phyloP scores from a whole-genome alignment of 2,329 filamentous ascomycete genomes.

The Chalaropsis thielavioides region DNA sequence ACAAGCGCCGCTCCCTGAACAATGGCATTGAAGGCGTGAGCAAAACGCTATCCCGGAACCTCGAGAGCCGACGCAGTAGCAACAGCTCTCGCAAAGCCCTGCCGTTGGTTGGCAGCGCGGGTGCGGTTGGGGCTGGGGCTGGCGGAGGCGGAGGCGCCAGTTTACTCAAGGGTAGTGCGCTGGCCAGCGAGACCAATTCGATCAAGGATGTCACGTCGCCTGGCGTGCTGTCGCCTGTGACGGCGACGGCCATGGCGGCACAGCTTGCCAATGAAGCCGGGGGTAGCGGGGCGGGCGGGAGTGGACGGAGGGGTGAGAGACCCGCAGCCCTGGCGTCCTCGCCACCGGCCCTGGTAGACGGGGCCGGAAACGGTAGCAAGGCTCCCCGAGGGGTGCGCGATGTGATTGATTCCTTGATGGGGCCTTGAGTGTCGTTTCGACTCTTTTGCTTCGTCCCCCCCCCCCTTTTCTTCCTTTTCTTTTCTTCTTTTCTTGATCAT shows the following conservation, averaged over 20 bases:
- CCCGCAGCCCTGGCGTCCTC: not conserved
- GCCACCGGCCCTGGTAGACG: not conserved
- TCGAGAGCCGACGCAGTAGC: constrained; percentile 83
- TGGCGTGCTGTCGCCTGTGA: constrained; percentile 12
- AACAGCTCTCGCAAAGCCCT: constrained; percentile 67
- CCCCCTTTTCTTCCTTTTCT: not conserved
- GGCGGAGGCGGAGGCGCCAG: constrained; percentile 13
- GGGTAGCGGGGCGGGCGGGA: not conserved
- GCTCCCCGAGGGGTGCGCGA: not conserved
- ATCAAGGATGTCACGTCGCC: constrained; percentile 34
- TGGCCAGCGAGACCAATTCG: constrained; percentile 46
- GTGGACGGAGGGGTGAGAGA: not conserved
- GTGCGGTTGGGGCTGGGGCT: constrained; percentile 20
- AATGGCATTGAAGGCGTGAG: constrained; percentile 57
- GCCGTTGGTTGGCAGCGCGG: constrained; percentile 35
- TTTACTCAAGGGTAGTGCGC: constrained; percentile 35
- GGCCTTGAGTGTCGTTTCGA: constrained; percentile 26
- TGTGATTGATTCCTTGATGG: constrained; percentile 35
- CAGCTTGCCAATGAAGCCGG: not conserved
- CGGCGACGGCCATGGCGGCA: not conserved
- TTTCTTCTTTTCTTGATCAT: not conserved
- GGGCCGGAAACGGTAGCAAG: not conserved
- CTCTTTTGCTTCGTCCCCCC: not conserved
- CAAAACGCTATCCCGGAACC: constrained; percentile 68
- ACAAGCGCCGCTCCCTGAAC: constrained; percentile 35